Conservation (phyloP, 352 stramenopile genomes). For the Pythium aristosporum region DNA sequence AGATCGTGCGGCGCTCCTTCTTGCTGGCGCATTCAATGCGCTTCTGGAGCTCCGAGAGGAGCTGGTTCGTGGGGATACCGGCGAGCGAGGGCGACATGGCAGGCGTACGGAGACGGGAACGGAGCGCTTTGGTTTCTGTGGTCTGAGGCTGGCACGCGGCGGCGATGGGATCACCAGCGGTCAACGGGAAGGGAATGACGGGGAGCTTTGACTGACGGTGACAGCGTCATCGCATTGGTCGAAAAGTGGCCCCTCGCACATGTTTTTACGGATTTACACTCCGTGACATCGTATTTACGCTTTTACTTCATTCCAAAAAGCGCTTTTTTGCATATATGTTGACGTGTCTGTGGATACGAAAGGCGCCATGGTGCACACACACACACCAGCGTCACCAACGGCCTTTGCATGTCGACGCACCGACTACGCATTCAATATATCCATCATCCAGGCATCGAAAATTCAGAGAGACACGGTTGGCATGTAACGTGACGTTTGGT, state of each 20-base stretch:
- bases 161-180: constrained; percentile 12
- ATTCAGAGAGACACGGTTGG: background rate
- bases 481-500: constrained; percentile 1
- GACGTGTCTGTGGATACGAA: background rate
- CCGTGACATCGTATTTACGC: constrained; percentile 11
- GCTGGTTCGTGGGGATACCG: constrained; percentile 73
- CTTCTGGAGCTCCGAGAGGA: constrained; percentile 91
- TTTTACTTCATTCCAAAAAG: constrained; percentile 4
- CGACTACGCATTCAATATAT: constrained; percentile 4
- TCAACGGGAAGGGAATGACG: background rate
- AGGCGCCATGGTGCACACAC: too few species aligned
- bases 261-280: constrained; percentile 16
- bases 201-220: constrained; percentile 2
- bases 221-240: constrained; percentile 22
- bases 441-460: too few species aligned
- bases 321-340: background rate
- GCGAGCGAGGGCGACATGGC: constrained; percentile 61
- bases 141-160: background rate
- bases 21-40: constrained; percentile 90
- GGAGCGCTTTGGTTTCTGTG: constrained; percentile 25
- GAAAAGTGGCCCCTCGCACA: constrained; percentile 12
- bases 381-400: background rate
- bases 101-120: background rate
- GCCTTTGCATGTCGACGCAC: too few species aligned
- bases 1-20: constrained; percentile 93